Conservation (phyloP, 148 eudicot species). For the Rhododendron ferrugineum region DNA sequence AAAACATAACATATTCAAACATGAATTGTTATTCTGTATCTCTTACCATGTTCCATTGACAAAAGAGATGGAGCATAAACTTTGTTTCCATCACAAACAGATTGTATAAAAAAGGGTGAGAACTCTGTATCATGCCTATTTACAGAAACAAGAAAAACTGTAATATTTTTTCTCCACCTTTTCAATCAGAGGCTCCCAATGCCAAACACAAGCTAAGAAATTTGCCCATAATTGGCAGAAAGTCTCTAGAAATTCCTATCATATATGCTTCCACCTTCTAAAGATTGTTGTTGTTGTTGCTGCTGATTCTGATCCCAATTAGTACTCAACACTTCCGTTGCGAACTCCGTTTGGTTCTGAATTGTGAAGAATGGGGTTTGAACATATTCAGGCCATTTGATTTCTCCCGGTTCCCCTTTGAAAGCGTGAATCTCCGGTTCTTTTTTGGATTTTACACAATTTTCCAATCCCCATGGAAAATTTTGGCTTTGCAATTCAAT, state of each 20-base stretch:
- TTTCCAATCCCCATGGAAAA: conserved; percentile 41
- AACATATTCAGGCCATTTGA: conserved; percentile 70
- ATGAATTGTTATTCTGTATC: neutral
- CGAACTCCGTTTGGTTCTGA: conserved; percentile 19
- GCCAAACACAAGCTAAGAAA: conserved; percentile 32
- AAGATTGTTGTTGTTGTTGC: conserved; percentile 20
- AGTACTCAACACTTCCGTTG: conserved; percentile 17
- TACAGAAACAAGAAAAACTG: conserved; percentile 27
- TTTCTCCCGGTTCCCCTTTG: conserved; percentile 40
- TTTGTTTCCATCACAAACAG: conserved; percentile 11
- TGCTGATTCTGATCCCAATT: conserved; percentile 41
- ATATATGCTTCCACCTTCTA: conserved; percentile 40
- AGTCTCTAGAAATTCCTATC: conserved; percentile 59
- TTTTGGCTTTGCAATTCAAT: conserved; percentile 22
- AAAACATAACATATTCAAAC: conserved; percentile 4
- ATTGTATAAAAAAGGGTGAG: neutral
- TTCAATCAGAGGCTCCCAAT: neutral
- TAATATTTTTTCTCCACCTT: neutral
- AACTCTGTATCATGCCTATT: conserved; percentile 35
- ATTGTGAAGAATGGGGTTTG: conserved; percentile 36
- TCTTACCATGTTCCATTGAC: conserved; percentile 7
- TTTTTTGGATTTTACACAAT: conserved; percentile 27
- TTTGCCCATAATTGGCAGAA: conserved; percentile 67
- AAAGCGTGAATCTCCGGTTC: conserved; percentile 22
- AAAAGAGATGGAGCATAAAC: conserved; percentile 1